Percentiles rank a stretch among this genome's conserved stretches.
These are phyloP conservation scores for Halenospora varia DNA, from an alignment of 495 filamentous ascomycete genomes.

Conservation along the genomic window DNA sequence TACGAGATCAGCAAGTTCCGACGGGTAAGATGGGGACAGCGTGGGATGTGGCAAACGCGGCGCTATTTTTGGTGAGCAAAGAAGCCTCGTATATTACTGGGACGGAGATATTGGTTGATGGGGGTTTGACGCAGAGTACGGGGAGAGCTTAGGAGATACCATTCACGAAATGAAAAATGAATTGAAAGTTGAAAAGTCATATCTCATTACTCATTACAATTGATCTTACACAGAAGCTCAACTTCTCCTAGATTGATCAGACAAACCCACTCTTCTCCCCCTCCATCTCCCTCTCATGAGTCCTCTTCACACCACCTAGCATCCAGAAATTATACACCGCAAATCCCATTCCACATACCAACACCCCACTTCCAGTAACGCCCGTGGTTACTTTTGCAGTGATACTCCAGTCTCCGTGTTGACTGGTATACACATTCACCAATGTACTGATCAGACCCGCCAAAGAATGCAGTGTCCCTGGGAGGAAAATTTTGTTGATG, in stretches of 20 bases:
- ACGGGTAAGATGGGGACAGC: constrained; percentile 28
- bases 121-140: constrained; percentile 33
- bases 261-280: background rate
- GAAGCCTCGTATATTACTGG: constrained; percentile 51
- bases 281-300: constrained; percentile 21
- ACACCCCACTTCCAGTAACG: constrained; percentile 23
- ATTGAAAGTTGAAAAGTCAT: too few species aligned
- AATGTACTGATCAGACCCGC: constrained; percentile 47
- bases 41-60: constrained; percentile 50
- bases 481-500: constrained; percentile 38
- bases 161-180: too few species aligned
- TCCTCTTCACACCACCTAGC: constrained; percentile 27
- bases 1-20: constrained; percentile 29
- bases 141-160: too few species aligned
- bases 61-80: constrained; percentile 45
- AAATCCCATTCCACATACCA: constrained; percentile 27
- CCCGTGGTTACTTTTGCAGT: constrained; percentile 38
- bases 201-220: too few species aligned
- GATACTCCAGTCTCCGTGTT: constrained; percentile 39
- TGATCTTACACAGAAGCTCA: too few species aligned
- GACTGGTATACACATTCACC: constrained; percentile 43
- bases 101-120: constrained; percentile 51
- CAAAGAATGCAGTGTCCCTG: constrained; percentile 37
- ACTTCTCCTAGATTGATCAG: too few species aligned
- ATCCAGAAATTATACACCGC: constrained; percentile 33